phyloP scores from a whole-genome alignment of 768 basidiomycete genomes.

The Hydnum rufescens region DNA sequence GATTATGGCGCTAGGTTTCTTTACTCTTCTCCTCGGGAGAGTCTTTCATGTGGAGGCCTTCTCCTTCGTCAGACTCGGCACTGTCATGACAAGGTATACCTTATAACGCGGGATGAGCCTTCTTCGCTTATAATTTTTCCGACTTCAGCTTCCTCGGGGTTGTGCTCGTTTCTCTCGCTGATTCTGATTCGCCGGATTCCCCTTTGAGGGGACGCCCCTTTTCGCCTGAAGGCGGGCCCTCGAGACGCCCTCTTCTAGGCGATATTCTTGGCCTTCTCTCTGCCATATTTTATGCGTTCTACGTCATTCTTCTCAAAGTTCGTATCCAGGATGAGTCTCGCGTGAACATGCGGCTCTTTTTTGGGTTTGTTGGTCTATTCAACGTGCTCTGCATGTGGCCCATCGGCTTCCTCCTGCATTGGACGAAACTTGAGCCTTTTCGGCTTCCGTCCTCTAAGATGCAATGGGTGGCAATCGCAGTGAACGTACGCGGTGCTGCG shows the following conservation, averaged over 20 bases:
- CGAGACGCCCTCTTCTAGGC: conserved; percentile 34
- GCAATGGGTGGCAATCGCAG: conserved; percentile 29
- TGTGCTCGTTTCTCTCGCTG: conserved; percentile 8
- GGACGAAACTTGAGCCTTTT: conserved; percentile 47
- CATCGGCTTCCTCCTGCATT: conserved; percentile 55
- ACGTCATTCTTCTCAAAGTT: conserved; percentile 94
- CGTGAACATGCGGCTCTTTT: conserved; percentile 86
- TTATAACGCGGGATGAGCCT: background rate
- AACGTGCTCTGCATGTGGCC: conserved; percentile 64
- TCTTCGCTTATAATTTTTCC: background rate
- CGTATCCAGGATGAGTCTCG: conserved; percentile 62
- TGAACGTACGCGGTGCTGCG: conserved; percentile 35
- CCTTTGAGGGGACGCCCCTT: background rate
- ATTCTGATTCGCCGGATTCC: conserved; percentile 4
- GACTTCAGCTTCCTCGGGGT: conserved; percentile 8
- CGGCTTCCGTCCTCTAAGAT: conserved; percentile 39
- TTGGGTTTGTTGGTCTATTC: conserved; percentile 82
- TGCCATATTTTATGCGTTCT: conserved; percentile 72
- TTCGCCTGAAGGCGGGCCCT: background rate
- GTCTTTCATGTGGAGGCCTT: conserved; percentile 56
- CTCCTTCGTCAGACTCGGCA: conserved; percentile 36
- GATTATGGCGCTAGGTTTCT: conserved; percentile 46
- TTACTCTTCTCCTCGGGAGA: conserved; percentile 71
- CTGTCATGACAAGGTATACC: conserved; percentile 46
- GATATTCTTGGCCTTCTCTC: conserved; percentile 74